A percentile compares a stretch with the other conserved stretches of the same genome.
Conservation (phyloP, 164 flowering plant genomes). For the Sextonia rubra region DNA sequence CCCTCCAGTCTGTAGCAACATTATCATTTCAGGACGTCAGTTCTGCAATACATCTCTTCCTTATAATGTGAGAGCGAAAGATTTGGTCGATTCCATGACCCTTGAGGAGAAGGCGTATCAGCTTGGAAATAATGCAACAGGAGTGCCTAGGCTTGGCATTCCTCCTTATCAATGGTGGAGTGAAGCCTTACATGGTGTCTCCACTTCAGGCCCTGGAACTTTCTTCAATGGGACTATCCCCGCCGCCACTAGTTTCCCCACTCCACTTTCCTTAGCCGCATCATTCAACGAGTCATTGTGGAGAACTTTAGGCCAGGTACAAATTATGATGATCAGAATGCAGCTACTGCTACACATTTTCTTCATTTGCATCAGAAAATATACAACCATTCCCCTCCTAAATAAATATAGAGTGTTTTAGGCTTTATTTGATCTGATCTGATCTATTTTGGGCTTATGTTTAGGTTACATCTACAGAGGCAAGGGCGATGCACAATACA, state of each 20-base stretch:
- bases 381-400: not conserved
- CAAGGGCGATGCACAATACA: slow-evolving; percentile 78
- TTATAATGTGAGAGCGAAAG: slow-evolving; percentile 8
- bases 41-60: slow-evolving; percentile 11
- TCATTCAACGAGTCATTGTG: slow-evolving; percentile 9
- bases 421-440: not conserved
- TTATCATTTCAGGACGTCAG: not conserved
- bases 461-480: slow-evolving; percentile 67
- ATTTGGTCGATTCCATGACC: slow-evolving; percentile 12
- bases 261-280: slow-evolving; percentile 4
- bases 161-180: slow-evolving; percentile 13
- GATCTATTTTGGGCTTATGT: too few species aligned
- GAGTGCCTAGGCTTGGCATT: slow-evolving; percentile 14
- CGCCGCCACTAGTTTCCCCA: slow-evolving; percentile 11
- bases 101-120: slow-evolving; percentile 13
- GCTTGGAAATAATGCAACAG: slow-evolving; percentile 12
- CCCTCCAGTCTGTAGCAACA: too few species aligned
- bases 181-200: slow-evolving; percentile 12
- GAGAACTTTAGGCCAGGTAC: slow-evolving; percentile 10
- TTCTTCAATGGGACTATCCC: slow-evolving; percentile 1
- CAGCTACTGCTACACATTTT: not conserved
- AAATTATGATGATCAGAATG: not conserved
- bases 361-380: not conserved
- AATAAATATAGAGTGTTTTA: not conserved
- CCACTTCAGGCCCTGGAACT: slow-evolving; percentile 9